Base-by-base conservation (phyloP, 2,329 filamentous ascomycete genomes). In the Mycocentrospora acerina region DNA sequence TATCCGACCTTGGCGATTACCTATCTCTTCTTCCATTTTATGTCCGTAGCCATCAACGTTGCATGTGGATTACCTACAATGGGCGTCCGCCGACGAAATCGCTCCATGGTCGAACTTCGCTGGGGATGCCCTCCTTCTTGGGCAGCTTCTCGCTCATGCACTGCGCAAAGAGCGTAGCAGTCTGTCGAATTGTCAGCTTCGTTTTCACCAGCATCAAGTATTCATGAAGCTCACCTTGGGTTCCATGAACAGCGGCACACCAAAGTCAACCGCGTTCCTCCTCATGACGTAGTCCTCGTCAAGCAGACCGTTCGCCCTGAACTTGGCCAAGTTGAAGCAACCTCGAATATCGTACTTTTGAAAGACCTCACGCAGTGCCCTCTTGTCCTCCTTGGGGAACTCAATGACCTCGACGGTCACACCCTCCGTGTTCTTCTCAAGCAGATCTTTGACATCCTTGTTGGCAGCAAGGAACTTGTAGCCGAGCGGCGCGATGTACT, bases 271-370 rank as follows among this genome's bases (percentile, higher is more conserved):
- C 18, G 93, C 93, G 65, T 98, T 98, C 67, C 93, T 83, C 62
- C 93, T 83, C 91, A 97, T 97, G 40, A 98, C 90, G 62, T 98
- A 98, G 75, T 98, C 90, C 62, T 94, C 88, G 65, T 98, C 93
- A 46, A 87, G 75, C 45, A 88, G 77, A 25, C 86, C 91, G 77
- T 88, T 90, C 45, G 83, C 93, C 62, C 90, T 80, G 55, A 80
- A 81, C 70, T 86, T 82, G 42, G 91, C 90, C 60, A 98, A 75
- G 77, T 97, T 97, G 79, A 98, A 98, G 46, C 90, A 88, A 60
- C 93, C 93, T 42, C 86, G 83, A 70, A 98, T 95, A 68, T 97
- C 86, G 71, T 97, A 90, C 79, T 95, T 95, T 79, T 91, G 75
- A 74, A 98, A 98, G 24, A 96, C 90, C 65, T 95, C 89, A 53